Base-by-base conservation (phyloP, 768 basidiomycete genomes). In the Trametes coccinea region DNA sequence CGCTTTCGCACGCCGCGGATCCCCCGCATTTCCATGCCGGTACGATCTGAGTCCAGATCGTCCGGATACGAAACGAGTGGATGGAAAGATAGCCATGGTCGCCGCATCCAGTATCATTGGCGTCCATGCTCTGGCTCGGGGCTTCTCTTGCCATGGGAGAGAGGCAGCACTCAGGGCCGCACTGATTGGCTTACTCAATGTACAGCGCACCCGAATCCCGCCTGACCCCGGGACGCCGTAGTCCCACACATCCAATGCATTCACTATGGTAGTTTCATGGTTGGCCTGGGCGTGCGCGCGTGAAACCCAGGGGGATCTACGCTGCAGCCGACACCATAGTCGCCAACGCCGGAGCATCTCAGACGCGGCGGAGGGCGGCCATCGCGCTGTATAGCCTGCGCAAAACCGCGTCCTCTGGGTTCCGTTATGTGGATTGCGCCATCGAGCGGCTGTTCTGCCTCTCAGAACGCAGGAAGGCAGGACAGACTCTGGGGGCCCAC, bases 131-230 rank as follows among this genome's bases (percentile, higher is more conserved):
- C 46, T 50, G 49, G 49, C 44, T 40, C 44, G 22, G 55, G 61
- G 29, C 44, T 31, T 33, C 34, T 56, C 55, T 46, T 62, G 51
- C 61, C 50, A 56, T 62, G 34, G 43, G 61, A 40, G 61, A 27
- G 52, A 27, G n/a, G 5, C 22, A 39, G 14, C 29, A 41, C 46
- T 59, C 62, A 63, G 62, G 57, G 62, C 33, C 56, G 33, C 7
- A n/a, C n/a, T 63, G 62, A 63, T 63, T 59, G 55, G 62, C 61
- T 49, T 30, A 58, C 41, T 59, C 46, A 33, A 50, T 41, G 46
- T 30, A 44, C 5, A 41, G 49, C 27, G 45, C 49, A n/a, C 43
- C 43, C 45, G 56, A 10, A 9, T 40, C 16, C 14, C 39, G 37
- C 27, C 31, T n/a, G 27, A 16, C 49, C 49, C 40, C 30, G 22